Evolutionary conservation across 768 basidiomycete species (phyloP).

Genomic region (Tricholomella constricta): DNA sequence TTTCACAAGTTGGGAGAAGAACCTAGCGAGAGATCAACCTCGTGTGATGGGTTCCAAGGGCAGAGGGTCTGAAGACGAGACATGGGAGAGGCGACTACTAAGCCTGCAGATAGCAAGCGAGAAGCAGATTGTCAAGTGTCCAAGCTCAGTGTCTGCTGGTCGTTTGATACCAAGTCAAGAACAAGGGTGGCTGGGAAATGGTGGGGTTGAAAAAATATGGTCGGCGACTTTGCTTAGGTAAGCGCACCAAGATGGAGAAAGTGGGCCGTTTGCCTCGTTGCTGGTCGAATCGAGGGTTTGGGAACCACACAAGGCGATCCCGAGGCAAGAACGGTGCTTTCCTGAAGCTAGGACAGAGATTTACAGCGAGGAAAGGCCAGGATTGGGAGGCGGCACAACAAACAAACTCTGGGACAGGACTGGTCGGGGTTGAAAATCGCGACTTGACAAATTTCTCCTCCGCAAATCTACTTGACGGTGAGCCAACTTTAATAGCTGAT

Average conservation of each 20-base stretch:
- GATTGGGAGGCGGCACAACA: constrained; percentile 25
- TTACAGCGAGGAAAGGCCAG: constrained; percentile 12
- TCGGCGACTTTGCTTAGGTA: constrained; percentile 26
- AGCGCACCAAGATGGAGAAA: constrained; percentile 6
- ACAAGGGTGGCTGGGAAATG: neutral
- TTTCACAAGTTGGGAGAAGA: too few relatives aligned
- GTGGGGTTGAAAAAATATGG: constrained; percentile 23
- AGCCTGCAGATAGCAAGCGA: neutral
- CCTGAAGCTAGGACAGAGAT: neutral
- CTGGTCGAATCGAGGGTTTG: neutral
- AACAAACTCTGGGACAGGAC: constrained; percentile 28
- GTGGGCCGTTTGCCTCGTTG: neutral
- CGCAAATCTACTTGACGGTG: constrained; percentile 67
- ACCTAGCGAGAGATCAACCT: too few relatives aligned
- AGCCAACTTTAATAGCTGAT: constrained; percentile 66
- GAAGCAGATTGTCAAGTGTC: too few relatives aligned
- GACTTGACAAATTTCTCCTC: constrained; percentile 51
- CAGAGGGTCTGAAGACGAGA: neutral
- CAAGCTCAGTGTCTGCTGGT: too few relatives aligned
- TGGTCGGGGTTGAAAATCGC: constrained; percentile 45
- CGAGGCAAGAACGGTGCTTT: neutral
- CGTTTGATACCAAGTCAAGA: neutral
- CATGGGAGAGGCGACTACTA: neutral
- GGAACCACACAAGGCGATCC: neutral
- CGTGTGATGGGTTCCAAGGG: neutral